A percentile compares a stretch with the other conserved stretches of the same genome.
Evolutionary conservation across 2,329 filamentous ascomycete genomes (phyloP).

Genomic region (Penicillium olsonii): DNA sequence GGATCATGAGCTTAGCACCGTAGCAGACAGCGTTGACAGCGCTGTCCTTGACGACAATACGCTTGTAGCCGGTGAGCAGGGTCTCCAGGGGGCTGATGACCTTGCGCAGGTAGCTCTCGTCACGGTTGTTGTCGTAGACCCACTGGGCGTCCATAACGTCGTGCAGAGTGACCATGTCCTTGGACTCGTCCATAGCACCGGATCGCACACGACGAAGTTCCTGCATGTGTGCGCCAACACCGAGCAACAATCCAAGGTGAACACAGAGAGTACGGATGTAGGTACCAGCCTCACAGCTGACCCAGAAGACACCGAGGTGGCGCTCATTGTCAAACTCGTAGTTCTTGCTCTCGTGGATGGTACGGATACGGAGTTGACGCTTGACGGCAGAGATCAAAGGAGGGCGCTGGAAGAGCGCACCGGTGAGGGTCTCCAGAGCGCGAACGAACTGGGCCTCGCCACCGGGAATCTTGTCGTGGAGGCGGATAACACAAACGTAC

Average conservation of each 20-base stretch:
- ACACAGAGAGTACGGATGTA: slow-evolving; percentile 99
- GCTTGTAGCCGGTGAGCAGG: slow-evolving; percentile 89
- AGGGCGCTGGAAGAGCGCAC: slow-evolving; percentile 94
- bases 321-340: slow-evolving; percentile 98
- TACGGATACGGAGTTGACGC: slow-evolving; percentile 96
- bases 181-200: slow-evolving; percentile 91
- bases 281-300: slow-evolving; percentile 96
- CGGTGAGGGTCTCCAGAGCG: slow-evolving; percentile 92
- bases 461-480: slow-evolving; percentile 93
- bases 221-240: slow-evolving; percentile 97
- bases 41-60: slow-evolving; percentile 95
- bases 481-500: slow-evolving; percentile 91
- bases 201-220: slow-evolving; percentile 90
- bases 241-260: slow-evolving; percentile 74
- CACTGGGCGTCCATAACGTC: slow-evolving; percentile 95
- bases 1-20: slow-evolving; percentile 98
- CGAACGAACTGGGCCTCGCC: slow-evolving; percentile 90
- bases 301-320: slow-evolving; percentile 98
- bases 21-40: slow-evolving; percentile 98
- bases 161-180: slow-evolving; percentile 88
- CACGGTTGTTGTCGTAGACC: slow-evolving; percentile 91
- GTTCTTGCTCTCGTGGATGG: slow-evolving; percentile 95
- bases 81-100: slow-evolving; percentile 94
- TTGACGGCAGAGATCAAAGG: slow-evolving; percentile 98
- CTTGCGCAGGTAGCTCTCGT: slow-evolving; percentile 86